Percentiles rank a stretch among this genome's conserved stretches.
Conservation (phyloP, 495 filamentous ascomycete genomes). For the Aspergillus biplanus region DNA sequence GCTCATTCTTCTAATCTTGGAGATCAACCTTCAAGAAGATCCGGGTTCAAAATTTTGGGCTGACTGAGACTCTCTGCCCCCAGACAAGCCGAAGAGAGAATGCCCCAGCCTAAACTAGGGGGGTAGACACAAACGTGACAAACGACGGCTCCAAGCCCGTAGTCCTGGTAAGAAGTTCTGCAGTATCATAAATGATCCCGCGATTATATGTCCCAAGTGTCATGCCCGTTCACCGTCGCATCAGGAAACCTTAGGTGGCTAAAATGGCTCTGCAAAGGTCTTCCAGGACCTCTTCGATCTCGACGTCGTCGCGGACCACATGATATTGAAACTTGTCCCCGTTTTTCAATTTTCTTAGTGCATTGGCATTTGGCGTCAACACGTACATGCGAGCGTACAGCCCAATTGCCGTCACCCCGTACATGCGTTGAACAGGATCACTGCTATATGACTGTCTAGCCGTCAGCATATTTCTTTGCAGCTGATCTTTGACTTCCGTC, state of each 20-base stretch:
- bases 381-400: background rate
- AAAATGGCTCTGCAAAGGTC: background rate
- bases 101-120: background rate
- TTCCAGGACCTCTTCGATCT: background rate
- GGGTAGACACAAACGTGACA: slow-evolving; percentile 2
- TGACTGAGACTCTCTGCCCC: background rate
- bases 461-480: background rate
- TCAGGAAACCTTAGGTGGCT: background rate
- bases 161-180: slow-evolving; percentile 1
- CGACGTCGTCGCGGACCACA: background rate
- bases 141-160: slow-evolving; percentile 7
- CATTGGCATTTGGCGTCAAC: too few relatives aligned
- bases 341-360: background rate
- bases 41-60: background rate
- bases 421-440: background rate
- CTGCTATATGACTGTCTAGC: background rate
- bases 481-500: background rate
- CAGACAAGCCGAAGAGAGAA: background rate
- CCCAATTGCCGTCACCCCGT: background rate
- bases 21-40: too few relatives aligned
- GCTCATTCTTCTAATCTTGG: too few relatives aligned
- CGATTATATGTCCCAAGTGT: slow-evolving; percentile 9
- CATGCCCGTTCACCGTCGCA: background rate
- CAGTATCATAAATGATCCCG: slow-evolving; percentile 4
- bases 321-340: background rate